Base-by-base conservation (phyloP, 2,329 filamentous ascomycete genomes). In the Periglandula ipomoeae region DNA sequence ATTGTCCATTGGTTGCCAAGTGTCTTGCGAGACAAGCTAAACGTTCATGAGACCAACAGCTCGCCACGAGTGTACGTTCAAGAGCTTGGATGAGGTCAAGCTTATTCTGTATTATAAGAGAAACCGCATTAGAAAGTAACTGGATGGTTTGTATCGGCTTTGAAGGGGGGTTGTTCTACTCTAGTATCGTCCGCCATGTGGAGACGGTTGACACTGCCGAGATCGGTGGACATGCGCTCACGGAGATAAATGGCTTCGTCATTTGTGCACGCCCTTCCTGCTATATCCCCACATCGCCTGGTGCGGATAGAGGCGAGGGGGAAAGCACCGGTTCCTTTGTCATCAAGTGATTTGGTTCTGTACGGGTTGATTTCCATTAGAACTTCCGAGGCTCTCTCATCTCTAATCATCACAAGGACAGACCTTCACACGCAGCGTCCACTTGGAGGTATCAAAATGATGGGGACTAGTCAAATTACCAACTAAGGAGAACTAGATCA, bases 1-100 rank as follows among this genome's bases (percentile, higher is more conserved):
- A 15, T 19, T 32, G 48, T 62, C 57, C 65, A 67, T 67, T 47
- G 35, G 35, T 8, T 8, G 15, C 32, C 32, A 26, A 32, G 32
- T 9, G 10, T 26, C 11, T 30, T 30, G 19, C 38, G 35, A 9
- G 26, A 27, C 24, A 11, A 20, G n/a, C 1, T 34, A 9, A 13
- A 13, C 19, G 8, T 20, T 23, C 22, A 9, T 38, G 9, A 22
- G 19, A 24, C 15, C 17, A 9, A 10, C 7, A 20, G 19, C 11
- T 23, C 5, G 15, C 15, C 20, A 13, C 38, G 20, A 13, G 7
- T 9, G 2, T 26, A 11, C 20, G n/a, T 13, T 13, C 22, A 23
- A 13, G 19, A 23, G 1, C 7, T 41, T 20, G 20, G 7, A 8
- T 13, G 38, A 3, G 22, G 10, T 32, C 5, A 32, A 32, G 6